A percentile compares a stretch with the other conserved stretches of the same genome.
Evolutionary conservation across 768 basidiomycete species (phyloP).

Genomic region (Strobilomyces echinocephalus): DNA sequence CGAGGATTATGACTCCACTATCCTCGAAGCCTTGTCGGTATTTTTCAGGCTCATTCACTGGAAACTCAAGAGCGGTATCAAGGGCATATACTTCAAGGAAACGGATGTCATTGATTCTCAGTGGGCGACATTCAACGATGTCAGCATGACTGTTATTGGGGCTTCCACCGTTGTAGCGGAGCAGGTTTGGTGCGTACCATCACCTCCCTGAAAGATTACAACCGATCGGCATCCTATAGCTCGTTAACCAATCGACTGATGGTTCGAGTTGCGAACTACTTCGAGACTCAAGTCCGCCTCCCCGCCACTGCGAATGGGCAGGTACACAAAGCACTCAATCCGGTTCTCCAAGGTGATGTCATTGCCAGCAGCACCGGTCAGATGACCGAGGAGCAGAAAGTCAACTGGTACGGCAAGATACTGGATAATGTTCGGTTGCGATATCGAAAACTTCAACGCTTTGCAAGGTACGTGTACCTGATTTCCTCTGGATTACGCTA

Average conservation of each 20-base stretch:
- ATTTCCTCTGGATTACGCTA: conserved; percentile 1
- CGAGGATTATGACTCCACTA: conserved; percentile 84
- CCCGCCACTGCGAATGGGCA: conserved; percentile 43
- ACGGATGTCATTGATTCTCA: conserved; percentile 97
- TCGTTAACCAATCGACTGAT: conserved; percentile 90
- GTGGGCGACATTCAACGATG: conserved; percentile 92
- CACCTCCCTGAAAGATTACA: not conserved
- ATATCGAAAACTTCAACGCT: conserved; percentile 91
- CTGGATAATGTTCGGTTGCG: conserved; percentile 88
- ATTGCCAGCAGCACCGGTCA: conserved; percentile 35
- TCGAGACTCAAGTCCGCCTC: conserved; percentile 87
- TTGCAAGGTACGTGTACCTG: conserved; percentile 60
- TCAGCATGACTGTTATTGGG: conserved; percentile 80
- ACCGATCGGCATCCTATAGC: conserved; percentile 37
- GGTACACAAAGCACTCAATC: conserved; percentile 26
- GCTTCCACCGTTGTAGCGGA: conserved; percentile 92
- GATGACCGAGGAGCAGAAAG: conserved; percentile 80
- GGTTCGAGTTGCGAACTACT: conserved; percentile 89
- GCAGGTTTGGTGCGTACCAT: conserved; percentile 74
- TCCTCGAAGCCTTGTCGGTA: conserved; percentile 78
- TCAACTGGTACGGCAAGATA: conserved; percentile 88
- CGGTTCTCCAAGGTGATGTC: conserved; percentile 35
- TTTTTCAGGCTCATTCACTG: conserved; percentile 94
- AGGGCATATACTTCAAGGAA: conserved; percentile 95
- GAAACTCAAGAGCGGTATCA: conserved; percentile 90